Conservation (phyloP, 305 asterid genomes). For the Solanum chacoense region DNA sequence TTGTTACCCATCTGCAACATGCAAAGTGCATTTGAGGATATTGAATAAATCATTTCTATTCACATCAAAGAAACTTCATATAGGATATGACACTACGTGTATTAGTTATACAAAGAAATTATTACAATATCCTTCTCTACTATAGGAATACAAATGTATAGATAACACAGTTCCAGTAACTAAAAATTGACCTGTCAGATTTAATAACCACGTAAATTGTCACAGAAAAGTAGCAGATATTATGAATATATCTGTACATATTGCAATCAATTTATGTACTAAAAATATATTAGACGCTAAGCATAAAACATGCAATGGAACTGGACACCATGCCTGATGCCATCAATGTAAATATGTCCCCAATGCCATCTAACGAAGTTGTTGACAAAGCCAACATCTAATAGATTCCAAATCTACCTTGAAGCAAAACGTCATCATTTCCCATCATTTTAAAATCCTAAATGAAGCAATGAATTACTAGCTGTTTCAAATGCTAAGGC, state of each 20-base stretch:
- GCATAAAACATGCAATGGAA: background rate
- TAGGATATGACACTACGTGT: background rate
- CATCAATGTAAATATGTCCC: background rate
- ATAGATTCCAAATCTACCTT: background rate
- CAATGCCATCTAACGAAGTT: background rate
- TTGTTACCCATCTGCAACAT: constrained; percentile 90
- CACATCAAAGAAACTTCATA: background rate
- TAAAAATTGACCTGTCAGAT: background rate
- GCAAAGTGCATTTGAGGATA: constrained; percentile 8
- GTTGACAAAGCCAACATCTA: background rate
- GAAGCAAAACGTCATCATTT: background rate
- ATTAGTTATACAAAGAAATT: background rate
- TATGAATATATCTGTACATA: background rate
- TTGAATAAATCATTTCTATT: background rate
- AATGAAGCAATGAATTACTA: background rate
- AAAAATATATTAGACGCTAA: background rate
- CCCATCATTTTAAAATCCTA: background rate
- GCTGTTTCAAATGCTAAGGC: background rate
- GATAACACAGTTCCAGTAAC: background rate
- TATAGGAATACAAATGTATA: background rate
- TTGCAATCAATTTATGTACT: background rate
- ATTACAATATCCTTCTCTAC: background rate
- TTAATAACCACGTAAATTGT: background rate
- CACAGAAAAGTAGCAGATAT: background rate
- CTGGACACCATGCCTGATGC: background rate